These are phyloP conservation scores for Microbotryomycetes sp. DNA, from an alignment of 1,284 basidiomycete genomes.

Conservation along the genomic window DNA sequence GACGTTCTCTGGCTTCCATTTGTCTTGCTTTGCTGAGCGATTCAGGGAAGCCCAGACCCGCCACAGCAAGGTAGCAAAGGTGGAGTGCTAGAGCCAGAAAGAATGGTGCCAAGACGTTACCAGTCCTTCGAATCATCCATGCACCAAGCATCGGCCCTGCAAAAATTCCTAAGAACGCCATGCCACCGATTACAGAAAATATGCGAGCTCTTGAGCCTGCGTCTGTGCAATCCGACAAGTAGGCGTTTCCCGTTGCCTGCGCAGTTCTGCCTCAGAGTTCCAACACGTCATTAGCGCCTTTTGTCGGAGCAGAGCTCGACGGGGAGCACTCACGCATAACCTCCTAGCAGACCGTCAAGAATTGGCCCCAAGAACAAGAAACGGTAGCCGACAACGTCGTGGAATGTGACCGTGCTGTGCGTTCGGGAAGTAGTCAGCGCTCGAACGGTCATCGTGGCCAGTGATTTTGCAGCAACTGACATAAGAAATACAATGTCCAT, in stretches of 20 bases:
- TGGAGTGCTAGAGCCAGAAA: constrained; percentile 24
- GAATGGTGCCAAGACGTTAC: constrained; percentile 26
- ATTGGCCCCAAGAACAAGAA: constrained; percentile 32
- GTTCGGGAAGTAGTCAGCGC: background rate
- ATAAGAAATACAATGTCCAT: constrained; percentile 33
- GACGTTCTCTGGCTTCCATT: constrained; percentile 7
- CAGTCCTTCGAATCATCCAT: constrained; percentile 11
- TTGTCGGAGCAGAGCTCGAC: no score
- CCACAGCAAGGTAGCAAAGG: constrained; percentile 7
- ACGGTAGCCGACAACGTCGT: constrained; percentile 25
- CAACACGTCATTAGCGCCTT: background rate
- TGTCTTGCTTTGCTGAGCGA: constrained; percentile 9
- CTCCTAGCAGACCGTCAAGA: constrained; percentile 29
- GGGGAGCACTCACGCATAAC: constrained; percentile 6
- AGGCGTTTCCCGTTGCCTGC: constrained; percentile 24
- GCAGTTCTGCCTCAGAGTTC: constrained; percentile 17
- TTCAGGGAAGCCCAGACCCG: constrained; percentile 24
- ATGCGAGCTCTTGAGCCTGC: constrained; percentile 29
- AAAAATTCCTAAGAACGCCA: constrained; percentile 29
- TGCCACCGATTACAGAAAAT: constrained; percentile 27
- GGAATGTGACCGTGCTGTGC: constrained; percentile 27
- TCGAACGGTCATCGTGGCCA: background rate
- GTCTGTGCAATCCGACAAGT: constrained; percentile 30
- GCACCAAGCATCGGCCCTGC: constrained; percentile 25
- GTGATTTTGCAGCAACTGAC: background rate